Percentiles rank a stretch among this genome's conserved stretches.
These are phyloP conservation scores for Periconia macrospinosa DNA, from an alignment of 2,329 filamentous ascomycete species.

Conservation along the genomic window DNA sequence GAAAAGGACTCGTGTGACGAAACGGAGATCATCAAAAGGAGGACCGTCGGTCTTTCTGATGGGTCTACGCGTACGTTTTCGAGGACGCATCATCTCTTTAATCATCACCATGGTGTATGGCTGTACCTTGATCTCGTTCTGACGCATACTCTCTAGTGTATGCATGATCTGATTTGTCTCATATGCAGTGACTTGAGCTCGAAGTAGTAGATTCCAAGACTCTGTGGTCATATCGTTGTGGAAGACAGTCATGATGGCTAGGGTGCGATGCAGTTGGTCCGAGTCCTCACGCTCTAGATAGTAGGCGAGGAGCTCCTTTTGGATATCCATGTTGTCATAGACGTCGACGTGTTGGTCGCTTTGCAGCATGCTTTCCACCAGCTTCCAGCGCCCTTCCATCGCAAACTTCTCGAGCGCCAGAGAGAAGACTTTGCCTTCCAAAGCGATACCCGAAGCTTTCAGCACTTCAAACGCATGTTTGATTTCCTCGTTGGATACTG, in stretches of 20 bases:
- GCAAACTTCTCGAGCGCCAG: conserved; percentile 68
- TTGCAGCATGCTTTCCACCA: conserved; percentile 56
- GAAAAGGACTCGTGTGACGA: conserved; percentile 54
- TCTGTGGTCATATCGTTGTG: conserved; percentile 39
- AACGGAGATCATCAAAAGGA: conserved; percentile 43
- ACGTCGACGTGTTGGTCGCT: conserved; percentile 68
- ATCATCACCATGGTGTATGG: conserved; percentile 48
- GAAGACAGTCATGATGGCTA: conserved; percentile 56
- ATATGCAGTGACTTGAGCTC: conserved; percentile 39
- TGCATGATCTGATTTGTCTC: conserved; percentile 28
- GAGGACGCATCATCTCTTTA: conserved; percentile 41
- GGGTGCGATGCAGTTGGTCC: conserved; percentile 57
- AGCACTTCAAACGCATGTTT: conserved; percentile 63
- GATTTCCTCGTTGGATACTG: conserved; percentile 60
- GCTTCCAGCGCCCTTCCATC: conserved; percentile 53
- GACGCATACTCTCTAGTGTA: conserved; percentile 55
- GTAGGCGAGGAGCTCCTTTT: conserved; percentile 56
- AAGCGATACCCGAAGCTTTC: conserved; percentile 62
- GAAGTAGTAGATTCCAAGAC: conserved; percentile 53
- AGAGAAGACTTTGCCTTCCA: conserved; percentile 66
- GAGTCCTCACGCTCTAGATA: conserved; percentile 57
- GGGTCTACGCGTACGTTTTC: conserved; percentile 43
- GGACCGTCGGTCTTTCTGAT: not conserved
- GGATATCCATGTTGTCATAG: conserved; percentile 58
- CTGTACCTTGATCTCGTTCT: conserved; percentile 46